phyloP scores from a whole-genome alignment of 176 grass and related monocot genomes.

The Areca catechu region DNA sequence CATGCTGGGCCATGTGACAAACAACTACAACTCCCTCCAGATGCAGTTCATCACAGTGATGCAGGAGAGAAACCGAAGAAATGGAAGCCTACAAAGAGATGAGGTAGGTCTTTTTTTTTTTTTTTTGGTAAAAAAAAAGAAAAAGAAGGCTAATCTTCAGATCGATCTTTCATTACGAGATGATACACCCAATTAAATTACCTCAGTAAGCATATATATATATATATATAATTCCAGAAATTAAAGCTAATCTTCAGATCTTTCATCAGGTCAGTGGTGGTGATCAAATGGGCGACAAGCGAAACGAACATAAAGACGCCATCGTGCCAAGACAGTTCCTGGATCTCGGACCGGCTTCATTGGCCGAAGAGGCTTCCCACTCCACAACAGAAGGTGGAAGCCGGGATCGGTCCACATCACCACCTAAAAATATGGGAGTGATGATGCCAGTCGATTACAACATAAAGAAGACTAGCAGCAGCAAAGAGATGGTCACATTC shows the following conservation, averaged over 20 bases:
- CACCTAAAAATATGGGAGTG: background rate
- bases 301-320: background rate
- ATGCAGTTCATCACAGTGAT: conserved; percentile 58
- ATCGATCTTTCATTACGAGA: no score
- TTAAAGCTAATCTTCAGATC: no score
- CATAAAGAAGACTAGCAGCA: background rate
- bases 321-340: conserved; percentile 54
- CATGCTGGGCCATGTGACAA: conserved; percentile 61
- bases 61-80: conserved; percentile 37
- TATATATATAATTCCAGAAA: background rate
- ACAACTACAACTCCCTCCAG: conserved; percentile 73
- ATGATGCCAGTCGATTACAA: no score
- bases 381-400: conserved; percentile 72
- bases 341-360: conserved; percentile 24
- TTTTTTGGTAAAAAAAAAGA: no score
- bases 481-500: conserved; percentile 26
- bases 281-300: background rate
- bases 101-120: conserved; percentile 13
- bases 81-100: conserved; percentile 7
- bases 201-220: background rate
- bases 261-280: no score
- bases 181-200: no score
- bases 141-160: no score
- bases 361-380: conserved; percentile 40
- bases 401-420: conserved; percentile 32